Percentiles rank a stretch among this genome's conserved stretches.
Evolutionary conservation across 768 basidiomycete genomes (phyloP).

Genomic region (Sporobolomyces roseus): DNA sequence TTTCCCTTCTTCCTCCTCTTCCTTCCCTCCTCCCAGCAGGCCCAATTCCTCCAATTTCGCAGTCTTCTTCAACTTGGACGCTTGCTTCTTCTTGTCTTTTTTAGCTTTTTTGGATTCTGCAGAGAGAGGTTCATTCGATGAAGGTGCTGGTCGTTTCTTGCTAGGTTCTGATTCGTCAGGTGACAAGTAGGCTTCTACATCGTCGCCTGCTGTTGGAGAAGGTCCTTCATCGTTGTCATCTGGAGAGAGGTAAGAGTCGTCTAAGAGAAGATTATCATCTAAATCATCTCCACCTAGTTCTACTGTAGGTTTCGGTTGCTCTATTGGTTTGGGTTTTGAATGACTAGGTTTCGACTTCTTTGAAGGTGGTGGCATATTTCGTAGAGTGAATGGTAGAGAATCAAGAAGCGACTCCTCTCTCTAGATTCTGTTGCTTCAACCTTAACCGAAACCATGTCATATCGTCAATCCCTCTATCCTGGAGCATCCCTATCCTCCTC

Average conservation of each 20-base stretch:
- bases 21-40: slow-evolving; percentile 48
- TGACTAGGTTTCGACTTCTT: no score
- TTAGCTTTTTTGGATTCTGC: slow-evolving; percentile 35
- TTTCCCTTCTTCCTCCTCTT: slow-evolving; percentile 44
- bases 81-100: slow-evolving; percentile 25
- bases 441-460: no score
- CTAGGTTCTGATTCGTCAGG: slow-evolving; percentile 44
- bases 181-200: slow-evolving; percentile 38
- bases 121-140: slow-evolving; percentile 40
- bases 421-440: no score
- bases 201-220: slow-evolving; percentile 4
- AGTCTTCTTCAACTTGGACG: slow-evolving; percentile 69
- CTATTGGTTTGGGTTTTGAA: no score
- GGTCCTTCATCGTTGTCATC: slow-evolving; percentile 59
- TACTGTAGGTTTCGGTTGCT: no score
- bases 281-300: slow-evolving; percentile 32
- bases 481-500: neutral
- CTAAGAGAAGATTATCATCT: slow-evolving; percentile 50
- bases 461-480: slow-evolving; percentile 24
- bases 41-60: slow-evolving; percentile 60
- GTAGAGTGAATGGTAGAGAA: no score
- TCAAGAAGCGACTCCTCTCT: no score
- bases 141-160: slow-evolving; percentile 21
- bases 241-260: slow-evolving; percentile 71
- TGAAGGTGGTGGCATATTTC: no score